These are phyloP conservation scores for Amphichorda felina DNA, from an alignment of 2,329 filamentous ascomycete species.

Conservation along the genomic window DNA sequence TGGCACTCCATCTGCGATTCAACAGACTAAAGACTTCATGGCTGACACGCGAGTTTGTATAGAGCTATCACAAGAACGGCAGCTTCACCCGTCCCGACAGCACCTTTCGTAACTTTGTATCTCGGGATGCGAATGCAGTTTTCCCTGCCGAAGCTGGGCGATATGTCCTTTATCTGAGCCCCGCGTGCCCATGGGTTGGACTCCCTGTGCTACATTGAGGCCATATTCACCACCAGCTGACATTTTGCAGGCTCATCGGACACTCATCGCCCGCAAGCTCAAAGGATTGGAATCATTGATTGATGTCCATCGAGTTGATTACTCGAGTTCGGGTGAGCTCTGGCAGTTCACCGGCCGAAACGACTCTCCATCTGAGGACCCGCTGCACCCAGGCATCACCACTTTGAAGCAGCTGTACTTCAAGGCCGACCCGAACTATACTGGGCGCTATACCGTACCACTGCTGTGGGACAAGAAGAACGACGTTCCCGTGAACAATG, in stretches of 20 bases:
- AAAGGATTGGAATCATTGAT: conserved; percentile 65
- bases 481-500: conserved; percentile 68
- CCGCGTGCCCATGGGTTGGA: conserved; percentile 49
- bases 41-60: no score
- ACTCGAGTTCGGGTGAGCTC: conserved; percentile 46
- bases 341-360: conserved; percentile 38
- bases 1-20: no score
- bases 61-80: conserved; percentile 28
- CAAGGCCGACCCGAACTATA: conserved; percentile 52
- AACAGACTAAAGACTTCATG: no score
- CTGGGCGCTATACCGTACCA: conserved; percentile 62
- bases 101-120: conserved; percentile 43
- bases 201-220: no score
- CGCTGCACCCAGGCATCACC: conserved; percentile 48
- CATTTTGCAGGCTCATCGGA: conserved; percentile 48
- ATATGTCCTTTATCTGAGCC: conserved; percentile 50
- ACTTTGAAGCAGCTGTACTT: conserved; percentile 63
- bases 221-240: no score
- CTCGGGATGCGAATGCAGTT: conserved; percentile 31
- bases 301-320: conserved; percentile 55
- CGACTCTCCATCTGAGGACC: conserved; percentile 38
- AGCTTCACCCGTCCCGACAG: conserved; percentile 40
- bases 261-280: conserved; percentile 58
- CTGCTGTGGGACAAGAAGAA: conserved; percentile 59
- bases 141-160: conserved; percentile 48